Evolutionary conservation across 148 eudicot genomes (phyloP).

Genomic region (Dianthus caryophyllus): DNA sequence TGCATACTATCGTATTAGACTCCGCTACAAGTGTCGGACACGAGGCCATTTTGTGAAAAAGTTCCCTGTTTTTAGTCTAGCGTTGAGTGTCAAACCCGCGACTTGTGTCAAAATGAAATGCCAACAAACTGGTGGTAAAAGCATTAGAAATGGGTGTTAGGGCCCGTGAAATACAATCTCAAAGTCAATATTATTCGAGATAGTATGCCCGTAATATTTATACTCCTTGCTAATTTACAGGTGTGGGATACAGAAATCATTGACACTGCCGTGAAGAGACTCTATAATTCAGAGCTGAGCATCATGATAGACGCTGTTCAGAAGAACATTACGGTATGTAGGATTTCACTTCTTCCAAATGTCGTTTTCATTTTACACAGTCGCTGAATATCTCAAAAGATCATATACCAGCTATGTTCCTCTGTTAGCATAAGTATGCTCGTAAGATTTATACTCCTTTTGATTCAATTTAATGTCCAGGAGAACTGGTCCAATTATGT

Average conservation of each 20-base stretch:
- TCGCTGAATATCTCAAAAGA: neutral
- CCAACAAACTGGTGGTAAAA: too few relatives aligned
- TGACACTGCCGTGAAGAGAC: constrained; percentile 77
- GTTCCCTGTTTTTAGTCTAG: too few relatives aligned
- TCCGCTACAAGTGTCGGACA: too few relatives aligned
- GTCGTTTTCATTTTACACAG: neutral
- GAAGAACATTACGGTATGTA: constrained; percentile 75
- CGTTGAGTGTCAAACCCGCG: too few relatives aligned
- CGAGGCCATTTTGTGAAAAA: too few relatives aligned
- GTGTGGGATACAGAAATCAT: constrained; percentile 93
- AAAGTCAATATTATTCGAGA: too few relatives aligned
- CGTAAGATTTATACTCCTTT: neutral
- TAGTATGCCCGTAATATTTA: too few relatives aligned
- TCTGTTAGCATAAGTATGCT: neutral
- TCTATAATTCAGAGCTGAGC: constrained; percentile 52
- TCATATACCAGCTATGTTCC: too few relatives aligned
- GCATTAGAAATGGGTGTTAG: too few relatives aligned
- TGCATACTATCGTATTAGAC: too few relatives aligned
- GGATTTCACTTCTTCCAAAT: neutral
- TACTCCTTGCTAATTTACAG: constrained; percentile 47
- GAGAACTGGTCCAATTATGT: constrained; percentile 53
- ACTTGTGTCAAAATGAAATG: too few relatives aligned
- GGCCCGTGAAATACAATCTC: neutral
- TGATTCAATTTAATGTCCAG: constrained; percentile 30
- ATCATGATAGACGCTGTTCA: constrained; percentile 70